Conservation (phyloP, 2,329 filamentous ascomycete genomes). For the Epichloe sp. region DNA sequence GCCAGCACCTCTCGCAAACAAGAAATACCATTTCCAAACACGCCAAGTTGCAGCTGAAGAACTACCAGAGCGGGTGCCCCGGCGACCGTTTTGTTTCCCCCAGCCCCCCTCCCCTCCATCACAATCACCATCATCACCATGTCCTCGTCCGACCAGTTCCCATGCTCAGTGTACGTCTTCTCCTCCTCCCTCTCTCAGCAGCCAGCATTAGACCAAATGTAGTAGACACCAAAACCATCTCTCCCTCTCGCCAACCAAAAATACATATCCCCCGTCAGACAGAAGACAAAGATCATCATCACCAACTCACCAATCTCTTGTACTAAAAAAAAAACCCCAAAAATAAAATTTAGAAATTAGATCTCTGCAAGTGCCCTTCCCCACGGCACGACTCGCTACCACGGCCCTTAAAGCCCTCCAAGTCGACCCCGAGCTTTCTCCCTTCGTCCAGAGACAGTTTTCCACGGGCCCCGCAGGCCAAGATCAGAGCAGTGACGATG, state of each 20-base stretch:
- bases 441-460: conserved; percentile 64
- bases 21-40: not conserved
- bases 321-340: no score
- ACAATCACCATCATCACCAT: conserved; percentile 4
- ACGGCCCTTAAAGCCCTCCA: conserved; percentile 63
- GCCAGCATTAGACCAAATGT: no score
- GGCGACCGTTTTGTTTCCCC: not conserved
- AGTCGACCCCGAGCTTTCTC: conserved; percentile 82
- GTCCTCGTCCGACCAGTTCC: conserved; percentile 3
- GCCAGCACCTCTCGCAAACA: not conserved
- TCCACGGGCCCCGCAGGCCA: conserved; percentile 30
- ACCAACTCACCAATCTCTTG: not conserved
- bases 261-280: no score
- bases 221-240: no score
- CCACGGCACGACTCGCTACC: conserved; percentile 61
- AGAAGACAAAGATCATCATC: not conserved
- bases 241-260: not conserved
- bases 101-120: not conserved
- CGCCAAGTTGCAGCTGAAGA: no score
- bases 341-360: conserved; percentile 26
- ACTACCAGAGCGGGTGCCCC: not conserved
- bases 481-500: conserved; percentile 7
- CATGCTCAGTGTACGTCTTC: conserved; percentile 7
- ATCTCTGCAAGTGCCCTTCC: conserved; percentile 67
- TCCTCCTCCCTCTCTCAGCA: conserved; percentile 33